phyloP scores from a whole-genome alignment of 352 stramenopile genomes.

The Pythium aristosporum region DNA sequence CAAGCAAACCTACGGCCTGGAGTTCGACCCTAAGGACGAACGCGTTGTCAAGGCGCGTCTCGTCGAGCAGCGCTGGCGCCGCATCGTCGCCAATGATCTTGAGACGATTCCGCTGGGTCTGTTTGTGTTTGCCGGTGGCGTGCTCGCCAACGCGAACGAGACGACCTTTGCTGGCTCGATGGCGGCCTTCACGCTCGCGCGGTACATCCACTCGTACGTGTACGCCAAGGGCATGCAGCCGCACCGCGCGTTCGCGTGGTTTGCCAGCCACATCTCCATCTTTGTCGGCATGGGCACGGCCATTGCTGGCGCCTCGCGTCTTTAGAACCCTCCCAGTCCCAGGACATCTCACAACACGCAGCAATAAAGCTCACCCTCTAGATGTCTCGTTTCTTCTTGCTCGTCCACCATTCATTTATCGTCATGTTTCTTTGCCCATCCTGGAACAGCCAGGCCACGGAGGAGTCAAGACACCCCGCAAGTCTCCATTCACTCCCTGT shows the following conservation, averaged over 20 bases:
- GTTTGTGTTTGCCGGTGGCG: constrained; percentile 37
- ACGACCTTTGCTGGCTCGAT: constrained; percentile 26
- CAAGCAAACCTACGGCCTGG: constrained; percentile 39
- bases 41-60: constrained; percentile 25
- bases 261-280: constrained; percentile 1
- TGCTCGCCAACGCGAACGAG: constrained; percentile 25
- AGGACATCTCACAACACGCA: no score
- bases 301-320: not conserved
- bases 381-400: no score
- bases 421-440: no score
- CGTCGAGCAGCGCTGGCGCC: constrained; percentile 42
- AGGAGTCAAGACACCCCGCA: no score
- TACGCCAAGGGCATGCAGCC: constrained; percentile 48
- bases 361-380: no score
- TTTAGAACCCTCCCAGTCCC: not conserved
- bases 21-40: constrained; percentile 28
- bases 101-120: constrained; percentile 53
- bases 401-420: no score
- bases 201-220: constrained; percentile 40
- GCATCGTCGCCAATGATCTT: constrained; percentile 55
- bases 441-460: no score
- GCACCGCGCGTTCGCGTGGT: constrained; percentile 36
- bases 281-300: not conserved
- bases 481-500: no score
- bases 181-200: constrained; percentile 35